These are phyloP conservation scores for Scolecobasidium constrictum DNA, from an alignment of 2,329 filamentous ascomycete genomes.

Conservation along the genomic window DNA sequence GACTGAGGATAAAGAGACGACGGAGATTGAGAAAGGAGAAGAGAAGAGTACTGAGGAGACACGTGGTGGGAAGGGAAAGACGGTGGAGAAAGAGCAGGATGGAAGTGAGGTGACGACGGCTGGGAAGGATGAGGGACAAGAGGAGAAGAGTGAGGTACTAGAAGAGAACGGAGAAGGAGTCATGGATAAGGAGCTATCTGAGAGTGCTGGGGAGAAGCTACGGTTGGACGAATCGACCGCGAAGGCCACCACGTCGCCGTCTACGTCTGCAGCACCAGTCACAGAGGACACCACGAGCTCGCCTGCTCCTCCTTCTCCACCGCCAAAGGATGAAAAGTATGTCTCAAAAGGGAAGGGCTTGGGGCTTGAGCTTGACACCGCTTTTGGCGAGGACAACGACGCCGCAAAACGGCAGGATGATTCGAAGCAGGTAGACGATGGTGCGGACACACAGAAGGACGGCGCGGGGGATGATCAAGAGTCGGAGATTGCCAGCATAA, in stretches of 20 bases:
- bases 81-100: too few relatives aligned
- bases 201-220: background rate
- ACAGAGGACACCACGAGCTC: background rate
- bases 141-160: too few relatives aligned
- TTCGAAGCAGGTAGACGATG: constrained; percentile 16
- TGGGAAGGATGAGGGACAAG: too few relatives aligned
- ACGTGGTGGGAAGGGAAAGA: too few relatives aligned
- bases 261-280: too few relatives aligned
- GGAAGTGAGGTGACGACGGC: too few relatives aligned
- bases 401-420: constrained; percentile 16
- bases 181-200: background rate
- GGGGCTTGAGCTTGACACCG: constrained; percentile 27
- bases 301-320: constrained; percentile 32
- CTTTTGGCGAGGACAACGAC: constrained; percentile 13
- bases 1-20: too few relatives aligned
- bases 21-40: too few relatives aligned
- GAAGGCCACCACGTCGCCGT: too few relatives aligned
- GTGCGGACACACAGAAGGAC: constrained; percentile 39
- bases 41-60: too few relatives aligned
- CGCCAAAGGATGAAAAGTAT: constrained; percentile 42
- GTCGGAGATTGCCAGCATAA: constrained; percentile 91
- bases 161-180: too few relatives aligned
- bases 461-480: constrained; percentile 48
- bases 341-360: constrained; percentile 34
- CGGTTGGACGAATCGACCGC: too few relatives aligned